A percentile compares a stretch with the other conserved stretches of the same genome.
Evolutionary conservation across 805 yeast genomes (phyloP).

Genomic region (Dipodascus geniculatus): DNA sequence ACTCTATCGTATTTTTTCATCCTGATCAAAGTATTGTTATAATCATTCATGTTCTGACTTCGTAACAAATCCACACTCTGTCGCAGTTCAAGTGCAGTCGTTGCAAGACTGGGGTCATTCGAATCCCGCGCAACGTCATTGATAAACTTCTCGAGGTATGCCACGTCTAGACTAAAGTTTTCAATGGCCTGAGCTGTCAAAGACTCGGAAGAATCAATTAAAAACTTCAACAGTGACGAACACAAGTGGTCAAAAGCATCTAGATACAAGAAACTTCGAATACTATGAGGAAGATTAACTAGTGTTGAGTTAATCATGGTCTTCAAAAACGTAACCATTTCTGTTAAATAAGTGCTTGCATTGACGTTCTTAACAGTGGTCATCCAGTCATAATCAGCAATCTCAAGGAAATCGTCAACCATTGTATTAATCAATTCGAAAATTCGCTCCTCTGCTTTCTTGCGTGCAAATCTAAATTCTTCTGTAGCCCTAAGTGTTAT

Average conservation of each 20-base stretch:
- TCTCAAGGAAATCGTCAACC: constrained; percentile 67
- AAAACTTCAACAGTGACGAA: constrained; percentile 48
- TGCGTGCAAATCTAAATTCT: constrained; percentile 46
- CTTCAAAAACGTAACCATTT: constrained; percentile 74
- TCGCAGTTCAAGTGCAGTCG: constrained; percentile 67
- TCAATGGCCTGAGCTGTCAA: constrained; percentile 50
- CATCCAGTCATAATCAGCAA: constrained; percentile 80
- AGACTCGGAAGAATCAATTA: constrained; percentile 38
- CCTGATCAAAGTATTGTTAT: constrained; percentile 41
- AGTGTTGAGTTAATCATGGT: constrained; percentile 79
- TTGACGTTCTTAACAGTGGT: constrained; percentile 39
- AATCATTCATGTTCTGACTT: constrained; percentile 50
- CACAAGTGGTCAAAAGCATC: constrained; percentile 81
- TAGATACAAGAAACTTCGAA: constrained; percentile 68
- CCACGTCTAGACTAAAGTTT: constrained; percentile 71
- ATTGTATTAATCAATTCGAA: constrained; percentile 75
- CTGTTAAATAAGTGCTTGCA: constrained; percentile 67
- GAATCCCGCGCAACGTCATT: constrained; percentile 20
- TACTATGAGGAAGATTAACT: constrained; percentile 65
- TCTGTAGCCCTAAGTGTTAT: constrained; percentile 41
- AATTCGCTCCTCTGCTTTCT: constrained; percentile 65
- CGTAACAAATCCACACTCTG: constrained; percentile 68
- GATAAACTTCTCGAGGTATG: constrained; percentile 53
- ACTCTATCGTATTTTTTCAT: constrained; percentile 64
- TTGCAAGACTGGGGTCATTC: constrained; percentile 35